These are phyloP conservation scores for Backusella psychrophila DNA, from an alignment of 192 early-diverging fungal genomes.

Conservation along the genomic window DNA sequence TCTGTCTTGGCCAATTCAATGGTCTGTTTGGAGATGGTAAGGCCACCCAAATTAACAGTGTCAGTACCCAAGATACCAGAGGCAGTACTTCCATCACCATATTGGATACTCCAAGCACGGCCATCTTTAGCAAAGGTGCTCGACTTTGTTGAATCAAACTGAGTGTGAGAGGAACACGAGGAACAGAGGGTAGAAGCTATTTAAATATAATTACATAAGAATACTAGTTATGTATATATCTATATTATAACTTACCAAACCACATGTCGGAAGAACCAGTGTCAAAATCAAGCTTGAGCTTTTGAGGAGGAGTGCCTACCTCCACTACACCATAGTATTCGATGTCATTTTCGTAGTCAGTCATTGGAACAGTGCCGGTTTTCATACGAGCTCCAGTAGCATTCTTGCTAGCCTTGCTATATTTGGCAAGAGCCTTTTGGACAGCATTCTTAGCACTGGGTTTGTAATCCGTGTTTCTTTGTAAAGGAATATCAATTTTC, in stretches of 20 bases:
- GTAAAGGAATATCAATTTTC: slow-evolving; percentile 10
- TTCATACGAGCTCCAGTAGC: neutral
- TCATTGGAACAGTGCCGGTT: slow-evolving; percentile 29
- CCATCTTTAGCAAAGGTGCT: slow-evolving; percentile 55
- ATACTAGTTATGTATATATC: neutral
- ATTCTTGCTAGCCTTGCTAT: neutral
- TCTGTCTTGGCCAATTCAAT: slow-evolving; percentile 63
- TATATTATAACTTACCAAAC: slow-evolving; percentile 36
- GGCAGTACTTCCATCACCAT: slow-evolving; percentile 60
- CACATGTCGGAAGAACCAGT: slow-evolving; percentile 72
- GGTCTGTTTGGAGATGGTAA: slow-evolving; percentile 56
- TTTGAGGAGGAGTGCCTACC: slow-evolving; percentile 64
- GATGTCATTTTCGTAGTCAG: slow-evolving; percentile 41
- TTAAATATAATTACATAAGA: neutral
- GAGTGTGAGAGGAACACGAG: slow-evolving; percentile 24
- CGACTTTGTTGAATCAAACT: slow-evolving; percentile 36
- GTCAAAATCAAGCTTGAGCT: slow-evolving; percentile 69
- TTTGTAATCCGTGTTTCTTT: slow-evolving; percentile 23
- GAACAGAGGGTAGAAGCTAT: slow-evolving; percentile 32
- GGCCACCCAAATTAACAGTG: slow-evolving; percentile 58
- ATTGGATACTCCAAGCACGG: slow-evolving; percentile 56
- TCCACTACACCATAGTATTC: slow-evolving; percentile 68
- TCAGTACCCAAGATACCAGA: slow-evolving; percentile 45
- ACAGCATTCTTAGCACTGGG: slow-evolving; percentile 27
- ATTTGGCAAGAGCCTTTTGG: slow-evolving; percentile 25